Base-by-base conservation (phyloP, 306 rosid species). In the Urtica urens region DNA sequence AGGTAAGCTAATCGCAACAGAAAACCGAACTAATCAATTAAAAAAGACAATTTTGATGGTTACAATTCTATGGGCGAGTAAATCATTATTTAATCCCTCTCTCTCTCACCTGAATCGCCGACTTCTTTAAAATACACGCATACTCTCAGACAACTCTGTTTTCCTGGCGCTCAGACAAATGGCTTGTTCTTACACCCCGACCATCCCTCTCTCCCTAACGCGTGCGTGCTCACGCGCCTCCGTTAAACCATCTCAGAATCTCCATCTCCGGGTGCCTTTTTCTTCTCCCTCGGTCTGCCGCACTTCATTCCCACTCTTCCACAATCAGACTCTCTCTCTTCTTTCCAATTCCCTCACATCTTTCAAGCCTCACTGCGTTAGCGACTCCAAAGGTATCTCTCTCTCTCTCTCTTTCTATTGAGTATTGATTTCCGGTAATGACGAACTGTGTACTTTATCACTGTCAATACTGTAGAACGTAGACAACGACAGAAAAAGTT, bases 331-430 rank as follows among this genome's bases (percentile, higher is more conserved):
- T 30, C 55, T 65, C 23, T 49, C 30, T 64, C 58, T 57, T 63
- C 75, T 53, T 48, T 48, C 44, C 62, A 63, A 9, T 53, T 11
- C 15, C 49, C 69, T 37, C 38, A 41, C 41, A 14, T 5, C 35
- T 10, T 46, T 72, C 71, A 53, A 64, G 63, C 46, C 69, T 59
- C 71, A 60, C 47, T 67, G 76, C 58, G 15, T 22, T 27, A 73
- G 61, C 34, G 49, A 78, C 26, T 40, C 68, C 24, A 66, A 21
- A 72, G 90, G 95, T 83, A 64, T 21, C 20, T 19, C 25, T 3
- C 38, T 43, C 40, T 37, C 34, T 29, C 1, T 10, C 13, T 17
- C 42, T 17, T 1, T 16, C 38, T 20, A 4, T n/a, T n/a, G n/a
- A n/a, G n/a, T n/a, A n/a, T n/a, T n/a, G n/a, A n/a, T n/a, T n/a